Conservation (phyloP, 129 eudicot species). For the Centaurea solstitialis region DNA sequence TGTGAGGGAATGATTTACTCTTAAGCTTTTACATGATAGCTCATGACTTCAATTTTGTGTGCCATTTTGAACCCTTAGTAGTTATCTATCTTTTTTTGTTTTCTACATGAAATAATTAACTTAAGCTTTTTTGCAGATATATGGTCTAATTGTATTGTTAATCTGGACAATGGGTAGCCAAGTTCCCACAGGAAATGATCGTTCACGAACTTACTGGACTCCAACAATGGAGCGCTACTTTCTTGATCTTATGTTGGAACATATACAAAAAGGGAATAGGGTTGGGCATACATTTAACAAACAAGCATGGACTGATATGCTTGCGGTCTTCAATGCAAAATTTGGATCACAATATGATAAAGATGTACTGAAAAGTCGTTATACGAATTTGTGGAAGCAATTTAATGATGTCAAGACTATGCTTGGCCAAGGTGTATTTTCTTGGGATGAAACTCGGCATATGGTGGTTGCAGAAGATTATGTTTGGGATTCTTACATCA, state of each 20-base stretch:
- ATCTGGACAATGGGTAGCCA: conserved; percentile 42
- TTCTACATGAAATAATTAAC: not conserved
- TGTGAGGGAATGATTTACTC: not conserved
- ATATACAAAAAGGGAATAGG: conserved; percentile 64
- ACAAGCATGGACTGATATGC: conserved; percentile 73
- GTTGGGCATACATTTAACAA: conserved; percentile 61
- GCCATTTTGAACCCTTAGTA: not conserved
- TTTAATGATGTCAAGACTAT: conserved; percentile 50
- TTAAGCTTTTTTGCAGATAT: conserved; percentile 14
- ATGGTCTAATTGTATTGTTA: conserved; percentile 15
- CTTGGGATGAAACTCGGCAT: conserved; percentile 53
- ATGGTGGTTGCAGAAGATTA: conserved; percentile 63
- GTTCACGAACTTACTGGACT: conserved; percentile 63
- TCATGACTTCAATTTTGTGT: not conserved
- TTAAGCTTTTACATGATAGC: not conserved
- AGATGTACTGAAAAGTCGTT: conserved; percentile 61
- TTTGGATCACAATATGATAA: conserved; percentile 60
- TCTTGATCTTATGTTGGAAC: conserved; percentile 63
- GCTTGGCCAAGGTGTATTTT: conserved; percentile 53
- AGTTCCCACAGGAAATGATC: conserved; percentile 42
- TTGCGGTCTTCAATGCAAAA: conserved; percentile 51
- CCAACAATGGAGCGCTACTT: conserved; percentile 62
- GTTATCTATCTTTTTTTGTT: not conserved
- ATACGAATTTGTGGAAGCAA: conserved; percentile 61
- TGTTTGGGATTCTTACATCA: conserved; percentile 56